Conservation (phyloP, 345 rosid genomes). For the Citrus maxima region DNA sequence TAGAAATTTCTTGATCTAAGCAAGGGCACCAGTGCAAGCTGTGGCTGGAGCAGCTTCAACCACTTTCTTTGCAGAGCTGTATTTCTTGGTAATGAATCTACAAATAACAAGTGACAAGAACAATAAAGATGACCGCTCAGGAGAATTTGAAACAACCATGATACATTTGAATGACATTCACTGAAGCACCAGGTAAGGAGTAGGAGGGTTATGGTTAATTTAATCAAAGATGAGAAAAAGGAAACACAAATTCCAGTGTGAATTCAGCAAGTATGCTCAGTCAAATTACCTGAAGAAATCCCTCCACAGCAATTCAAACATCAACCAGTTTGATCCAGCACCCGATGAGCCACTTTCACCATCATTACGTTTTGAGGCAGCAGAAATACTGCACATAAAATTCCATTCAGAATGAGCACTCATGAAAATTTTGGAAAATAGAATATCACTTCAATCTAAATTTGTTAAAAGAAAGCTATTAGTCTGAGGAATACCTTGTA, state of each 20-base stretch:
- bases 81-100: conserved; percentile 88
- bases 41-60: conserved; percentile 69
- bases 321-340: conserved; percentile 72
- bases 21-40: conserved; percentile 65
- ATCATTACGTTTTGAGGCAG: conserved; percentile 24
- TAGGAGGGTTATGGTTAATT: not conserved
- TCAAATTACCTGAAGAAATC: conserved; percentile 83
- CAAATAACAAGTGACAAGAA: conserved; percentile 3
- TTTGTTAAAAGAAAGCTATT: not conserved
- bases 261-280: not conserved
- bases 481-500: conserved; percentile 33
- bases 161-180: not conserved
- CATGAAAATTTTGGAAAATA: not conserved
- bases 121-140: not conserved
- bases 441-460: not conserved
- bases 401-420: conserved; percentile 12
- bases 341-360: conserved; percentile 42
- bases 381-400: conserved; percentile 28
- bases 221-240: not conserved
- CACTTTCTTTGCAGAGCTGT: conserved; percentile 55
- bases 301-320: conserved; percentile 91
- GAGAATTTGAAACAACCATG: not conserved
- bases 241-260: not conserved
- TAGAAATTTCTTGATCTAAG: conserved; percentile 26
- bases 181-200: not conserved